Conservation (phyloP, 352 stramenopile genomes). For the Discostella stelligera region DNA sequence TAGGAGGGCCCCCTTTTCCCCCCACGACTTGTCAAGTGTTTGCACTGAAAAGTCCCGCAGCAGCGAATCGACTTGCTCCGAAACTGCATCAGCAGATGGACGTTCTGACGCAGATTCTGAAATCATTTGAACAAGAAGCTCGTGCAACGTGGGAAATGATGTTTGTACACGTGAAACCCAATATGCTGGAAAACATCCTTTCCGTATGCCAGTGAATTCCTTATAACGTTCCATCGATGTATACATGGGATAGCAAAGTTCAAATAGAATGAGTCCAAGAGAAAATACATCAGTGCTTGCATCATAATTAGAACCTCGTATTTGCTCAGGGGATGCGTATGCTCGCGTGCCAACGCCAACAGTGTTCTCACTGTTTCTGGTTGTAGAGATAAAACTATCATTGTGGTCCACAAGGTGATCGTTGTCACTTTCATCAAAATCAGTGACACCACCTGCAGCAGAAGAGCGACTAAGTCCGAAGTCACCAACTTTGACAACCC, state of each 20-base stretch:
- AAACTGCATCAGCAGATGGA: conserved; percentile 64
- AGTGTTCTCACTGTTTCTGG: conserved; percentile 66
- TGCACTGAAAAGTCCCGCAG: conserved; percentile 78
- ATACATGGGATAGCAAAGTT: conserved; percentile 83
- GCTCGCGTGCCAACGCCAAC: conserved; percentile 78
- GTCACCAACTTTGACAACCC: conserved; percentile 81
- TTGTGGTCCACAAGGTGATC: conserved; percentile 11
- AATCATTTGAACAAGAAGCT: conserved; percentile 73
- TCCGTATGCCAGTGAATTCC: conserved; percentile 67
- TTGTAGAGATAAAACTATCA: conserved; percentile 11
- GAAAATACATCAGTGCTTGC: conserved; percentile 81
- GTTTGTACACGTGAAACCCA: conserved; percentile 64
- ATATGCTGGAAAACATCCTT: conserved; percentile 62
- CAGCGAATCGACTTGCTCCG: conserved; percentile 67
- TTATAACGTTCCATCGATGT: conserved; percentile 80
- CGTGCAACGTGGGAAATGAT: conserved; percentile 68
- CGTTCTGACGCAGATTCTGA: conserved; percentile 58
- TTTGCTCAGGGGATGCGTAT: conserved; percentile 83
- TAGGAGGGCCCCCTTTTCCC: conserved; percentile 66
- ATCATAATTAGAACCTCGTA: conserved; percentile 82
- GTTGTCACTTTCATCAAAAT: conserved; percentile 35
- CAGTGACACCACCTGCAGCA: conserved; percentile 31
- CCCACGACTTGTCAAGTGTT: conserved; percentile 61
- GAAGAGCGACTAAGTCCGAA: conserved; percentile 73
- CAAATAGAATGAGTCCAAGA: conserved; percentile 82